Conservation (phyloP, 306 rosid species). For the Acacia melanoxylon region DNA sequence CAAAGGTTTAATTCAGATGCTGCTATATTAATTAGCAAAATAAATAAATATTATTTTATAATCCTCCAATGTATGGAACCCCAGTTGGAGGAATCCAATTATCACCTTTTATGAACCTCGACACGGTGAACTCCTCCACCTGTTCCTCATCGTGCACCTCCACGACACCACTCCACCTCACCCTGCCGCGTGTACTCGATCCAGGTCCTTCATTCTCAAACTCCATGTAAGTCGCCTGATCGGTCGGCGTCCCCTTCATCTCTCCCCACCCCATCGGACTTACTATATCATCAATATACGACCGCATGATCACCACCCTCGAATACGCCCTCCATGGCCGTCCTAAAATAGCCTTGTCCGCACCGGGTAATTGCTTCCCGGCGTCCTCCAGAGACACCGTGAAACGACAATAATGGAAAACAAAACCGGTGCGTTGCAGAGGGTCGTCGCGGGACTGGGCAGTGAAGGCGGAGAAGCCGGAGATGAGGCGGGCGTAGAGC, state of each 20-base stretch:
- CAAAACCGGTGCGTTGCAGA: neutral
- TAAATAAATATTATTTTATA: neutral
- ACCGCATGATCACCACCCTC: neutral
- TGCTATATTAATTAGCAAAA: neutral
- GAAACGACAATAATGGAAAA: neutral
- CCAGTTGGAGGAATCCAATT: neutral
- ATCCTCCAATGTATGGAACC: neutral
- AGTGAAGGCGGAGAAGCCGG: neutral
- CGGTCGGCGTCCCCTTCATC: neutral
- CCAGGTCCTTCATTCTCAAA: neutral
- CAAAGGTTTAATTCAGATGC: neutral
- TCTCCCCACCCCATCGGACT: neutral
- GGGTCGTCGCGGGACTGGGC: neutral
- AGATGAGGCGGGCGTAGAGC: neutral
- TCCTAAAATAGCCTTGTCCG: neutral
- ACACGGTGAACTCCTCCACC: neutral
- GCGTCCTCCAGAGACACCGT: neutral
- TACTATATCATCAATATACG: neutral
- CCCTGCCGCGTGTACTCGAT: conserved; percentile 3
- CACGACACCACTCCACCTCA: neutral
- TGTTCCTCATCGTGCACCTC: neutral
- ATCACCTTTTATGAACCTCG: neutral
- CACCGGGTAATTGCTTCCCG: neutral
- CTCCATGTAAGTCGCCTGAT: neutral
- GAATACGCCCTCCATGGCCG: conserved; percentile 3